Percentiles rank a stretch among this genome's conserved stretches.
phyloP scores from a whole-genome alignment of 2,329 filamentous ascomycete genomes.

The Sarocladium kiliense region DNA sequence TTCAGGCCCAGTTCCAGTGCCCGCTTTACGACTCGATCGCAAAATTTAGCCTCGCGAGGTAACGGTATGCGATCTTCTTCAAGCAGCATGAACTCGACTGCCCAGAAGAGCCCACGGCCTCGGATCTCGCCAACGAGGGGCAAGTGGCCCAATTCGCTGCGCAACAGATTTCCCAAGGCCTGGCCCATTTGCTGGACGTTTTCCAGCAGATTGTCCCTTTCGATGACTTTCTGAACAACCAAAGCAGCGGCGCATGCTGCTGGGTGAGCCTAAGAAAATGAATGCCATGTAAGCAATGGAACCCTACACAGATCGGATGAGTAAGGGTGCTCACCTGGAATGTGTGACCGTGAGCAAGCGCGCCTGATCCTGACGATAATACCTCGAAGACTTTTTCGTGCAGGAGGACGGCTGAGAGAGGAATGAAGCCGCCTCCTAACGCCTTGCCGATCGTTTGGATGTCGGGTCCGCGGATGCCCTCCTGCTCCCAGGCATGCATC shows the following conservation, averaged over 20 bases:
- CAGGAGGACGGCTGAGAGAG: slow-evolving; percentile 51
- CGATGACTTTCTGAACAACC: slow-evolving; percentile 34
- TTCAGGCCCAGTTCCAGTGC: too few species aligned
- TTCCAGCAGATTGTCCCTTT: slow-evolving; percentile 24
- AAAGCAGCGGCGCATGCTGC: slow-evolving; percentile 32
- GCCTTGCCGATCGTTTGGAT: slow-evolving; percentile 56
- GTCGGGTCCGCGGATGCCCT: slow-evolving; percentile 42
- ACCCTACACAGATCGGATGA: too few species aligned
- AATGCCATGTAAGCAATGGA: too few species aligned
- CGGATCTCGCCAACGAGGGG: slow-evolving; percentile 24
- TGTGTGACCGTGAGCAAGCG: too few species aligned
- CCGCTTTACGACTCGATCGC: too few species aligned
- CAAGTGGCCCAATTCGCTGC: slow-evolving; percentile 17
- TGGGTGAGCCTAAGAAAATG: slow-evolving; percentile 25
- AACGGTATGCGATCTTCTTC: too few species aligned
- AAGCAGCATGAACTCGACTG: too few species aligned
- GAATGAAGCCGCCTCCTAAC: slow-evolving; percentile 50
- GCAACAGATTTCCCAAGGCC: slow-evolving; percentile 12
- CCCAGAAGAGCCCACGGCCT: slow-evolving; percentile 26
- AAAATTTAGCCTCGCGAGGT: too few species aligned
- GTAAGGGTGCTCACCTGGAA: too few species aligned
- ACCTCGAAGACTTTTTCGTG: slow-evolving; percentile 26
- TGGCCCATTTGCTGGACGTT: slow-evolving; percentile 17
- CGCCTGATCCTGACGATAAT: too few species aligned
- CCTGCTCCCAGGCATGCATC: slow-evolving; percentile 56